phyloP scores from a whole-genome alignment of 176 grass and related monocot species.

The Guadua angustifolia region DNA sequence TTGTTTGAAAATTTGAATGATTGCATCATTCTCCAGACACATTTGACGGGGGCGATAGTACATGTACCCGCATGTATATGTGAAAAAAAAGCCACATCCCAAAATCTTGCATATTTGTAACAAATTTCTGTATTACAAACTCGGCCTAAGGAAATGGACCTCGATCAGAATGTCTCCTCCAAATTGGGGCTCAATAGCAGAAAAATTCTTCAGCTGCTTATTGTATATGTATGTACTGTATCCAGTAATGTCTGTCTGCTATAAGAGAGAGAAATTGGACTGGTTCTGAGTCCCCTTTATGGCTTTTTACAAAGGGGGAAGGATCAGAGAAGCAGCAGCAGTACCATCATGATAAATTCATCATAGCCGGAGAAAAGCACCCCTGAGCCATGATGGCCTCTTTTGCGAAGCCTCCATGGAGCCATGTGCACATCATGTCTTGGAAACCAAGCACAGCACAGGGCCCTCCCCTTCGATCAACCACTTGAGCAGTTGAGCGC shows the following conservation, averaged over 20 bases:
- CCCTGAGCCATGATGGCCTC: not conserved
- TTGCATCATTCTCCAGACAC: too few species aligned
- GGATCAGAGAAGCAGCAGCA: not conserved
- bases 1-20: too few species aligned
- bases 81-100: too few species aligned
- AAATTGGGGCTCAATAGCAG: not conserved
- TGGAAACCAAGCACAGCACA: not conserved
- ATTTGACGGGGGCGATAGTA: too few species aligned
- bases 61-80: too few species aligned
- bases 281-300: not conserved
- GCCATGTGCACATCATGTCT: not conserved
- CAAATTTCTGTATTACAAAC: not conserved
- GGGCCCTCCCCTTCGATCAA: not conserved
- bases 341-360: not conserved
- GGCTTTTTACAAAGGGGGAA: not conserved
- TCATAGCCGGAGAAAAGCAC: not conserved
- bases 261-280: not conserved
- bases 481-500: not conserved
- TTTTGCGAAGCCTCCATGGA: slow-evolving; percentile 26
- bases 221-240: not conserved
- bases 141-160: not conserved
- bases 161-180: not conserved
- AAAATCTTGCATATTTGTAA: too few species aligned
- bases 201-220: not conserved
- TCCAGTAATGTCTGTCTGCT: not conserved